A percentile compares a stretch with the other conserved stretches of the same genome.
Conservation (phyloP, 2,329 filamentous ascomycete species). For the Passalora sequoiae region DNA sequence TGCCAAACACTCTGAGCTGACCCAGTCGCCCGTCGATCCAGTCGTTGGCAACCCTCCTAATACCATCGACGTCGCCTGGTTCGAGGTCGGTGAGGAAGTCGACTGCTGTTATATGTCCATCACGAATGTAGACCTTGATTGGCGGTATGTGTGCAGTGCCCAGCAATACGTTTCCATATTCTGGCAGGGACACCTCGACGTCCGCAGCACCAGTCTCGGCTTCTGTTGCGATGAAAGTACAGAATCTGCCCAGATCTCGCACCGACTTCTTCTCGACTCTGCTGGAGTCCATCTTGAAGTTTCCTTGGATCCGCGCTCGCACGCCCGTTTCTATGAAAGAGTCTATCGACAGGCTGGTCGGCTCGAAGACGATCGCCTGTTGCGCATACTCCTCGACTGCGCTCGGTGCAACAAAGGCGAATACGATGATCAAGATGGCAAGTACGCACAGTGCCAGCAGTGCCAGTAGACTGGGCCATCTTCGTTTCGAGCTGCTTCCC, state of each 20-base stretch:
- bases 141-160: constrained; percentile 73
- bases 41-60: constrained; percentile 77
- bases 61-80: constrained; percentile 69
- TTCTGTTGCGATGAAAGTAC: constrained; percentile 73
- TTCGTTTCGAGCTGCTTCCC: constrained; percentile 42
- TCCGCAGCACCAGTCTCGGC: constrained; percentile 68
- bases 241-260: constrained; percentile 68
- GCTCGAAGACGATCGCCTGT: constrained; percentile 73
- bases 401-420: constrained; percentile 76
- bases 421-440: constrained; percentile 63
- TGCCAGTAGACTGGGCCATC: constrained; percentile 74
- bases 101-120: constrained; percentile 70
- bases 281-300: constrained; percentile 72
- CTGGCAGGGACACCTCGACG: constrained; percentile 73
- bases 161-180: constrained; percentile 71
- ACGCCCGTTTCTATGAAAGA: constrained; percentile 76
- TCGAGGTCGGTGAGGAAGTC: constrained; percentile 73
- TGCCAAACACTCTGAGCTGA: constrained; percentile 65
- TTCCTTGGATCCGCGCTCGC: constrained; percentile 72
- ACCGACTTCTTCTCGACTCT: constrained; percentile 67
- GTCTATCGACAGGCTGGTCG: constrained; percentile 77
- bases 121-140: constrained; percentile 68
- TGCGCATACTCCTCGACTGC: constrained; percentile 81
- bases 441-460: constrained; percentile 60
- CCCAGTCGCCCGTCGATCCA: constrained; percentile 77